phyloP scores from a whole-genome alignment of 1,284 basidiomycete species.

The Phylloboletellus chloephorus region DNA sequence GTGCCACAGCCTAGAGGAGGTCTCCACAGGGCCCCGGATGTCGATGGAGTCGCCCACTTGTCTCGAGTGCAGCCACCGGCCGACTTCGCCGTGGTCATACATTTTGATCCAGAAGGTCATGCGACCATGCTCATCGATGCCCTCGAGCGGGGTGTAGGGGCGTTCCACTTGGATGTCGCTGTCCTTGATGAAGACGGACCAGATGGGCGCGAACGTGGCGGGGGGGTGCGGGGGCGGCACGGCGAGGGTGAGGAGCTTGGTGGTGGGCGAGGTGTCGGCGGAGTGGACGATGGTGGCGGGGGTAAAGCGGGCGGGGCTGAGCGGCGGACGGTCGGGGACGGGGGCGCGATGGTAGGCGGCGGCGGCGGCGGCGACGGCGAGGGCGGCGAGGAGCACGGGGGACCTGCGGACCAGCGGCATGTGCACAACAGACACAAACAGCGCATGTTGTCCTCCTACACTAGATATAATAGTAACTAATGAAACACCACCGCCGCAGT shows the following conservation, averaged over 20 bases:
- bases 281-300: conserved; percentile 54
- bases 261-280: conserved; percentile 45
- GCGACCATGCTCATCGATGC: conserved; percentile 55
- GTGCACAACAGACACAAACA: conserved; percentile 27
- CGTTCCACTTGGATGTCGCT: conserved; percentile 86
- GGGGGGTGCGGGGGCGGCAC: conserved; percentile 39
- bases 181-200: conserved; percentile 78
- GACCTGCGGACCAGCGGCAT: conserved; percentile 9
- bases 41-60: conserved; percentile 61
- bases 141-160: conserved; percentile 75
- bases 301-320: conserved; percentile 60
- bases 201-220: conserved; percentile 45
- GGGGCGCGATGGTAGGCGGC: conserved; percentile 43
- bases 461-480: conserved; percentile 16
- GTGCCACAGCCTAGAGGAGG: conserved; percentile 56
- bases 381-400: conserved; percentile 14
- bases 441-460: conserved; percentile 1
- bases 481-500: conserved; percentile 26
- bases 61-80: conserved; percentile 74
- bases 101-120: conserved; percentile 75
- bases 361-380: conserved; percentile 35
- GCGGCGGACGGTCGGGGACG: conserved; percentile 37
- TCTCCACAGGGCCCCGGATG: conserved; percentile 71
- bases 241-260: conserved; percentile 58
- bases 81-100: conserved; percentile 76